Evolutionary conservation across 2,329 filamentous ascomycete species (phyloP), one percentile per base, ranked within the genome.

Genomic region (Ophiostoma ips): DNA sequence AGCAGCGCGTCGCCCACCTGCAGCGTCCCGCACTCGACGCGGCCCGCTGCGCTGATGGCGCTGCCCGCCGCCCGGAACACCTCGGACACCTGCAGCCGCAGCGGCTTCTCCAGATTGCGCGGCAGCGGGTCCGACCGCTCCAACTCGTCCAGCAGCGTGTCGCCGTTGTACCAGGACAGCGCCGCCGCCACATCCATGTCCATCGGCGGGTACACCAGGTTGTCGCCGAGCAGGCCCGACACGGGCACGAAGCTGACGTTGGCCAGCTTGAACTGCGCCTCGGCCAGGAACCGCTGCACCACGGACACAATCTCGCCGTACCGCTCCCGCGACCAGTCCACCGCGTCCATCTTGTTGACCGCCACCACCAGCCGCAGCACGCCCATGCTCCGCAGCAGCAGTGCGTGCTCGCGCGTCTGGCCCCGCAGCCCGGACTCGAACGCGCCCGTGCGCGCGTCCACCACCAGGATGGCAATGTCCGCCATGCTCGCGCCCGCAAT

Each of bases 401-500:
- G 68, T 6, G 92, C 87, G 62, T 98, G 92, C 61, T 98, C 92
- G 62, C 86, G 83, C 0, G 92, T 98, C 63, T 98, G 92, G 0
- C 92, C 92, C 61, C 85, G 90, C 31, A 96, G 70, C 0, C 92
- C 94, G 3, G 87, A 88, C 63, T 98, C 92, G 57, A 96, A 95
- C 33, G 89, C 89, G 33, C 90, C 92, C 0, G 79, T 87, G 52
- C 84, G 83, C 5, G 90, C 84, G 63, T 98, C 92, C 53, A 98
- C 87, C 18, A 98, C 92, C 3, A 98, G 71, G 1, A 98, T 84
- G 0, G 89, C 92, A 64, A 96, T 92, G 63, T 98, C 92, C 10
- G 92, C 94, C 66, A 95, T 90, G 52, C 86, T 92, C 3, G 90
- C 88, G 13, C 92, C 92, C 2, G 90, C 90, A 63, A 98, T 95